phyloP scores from a whole-genome alignment of 192 early-diverging fungal genomes.

The Coemansia sp. region DNA sequence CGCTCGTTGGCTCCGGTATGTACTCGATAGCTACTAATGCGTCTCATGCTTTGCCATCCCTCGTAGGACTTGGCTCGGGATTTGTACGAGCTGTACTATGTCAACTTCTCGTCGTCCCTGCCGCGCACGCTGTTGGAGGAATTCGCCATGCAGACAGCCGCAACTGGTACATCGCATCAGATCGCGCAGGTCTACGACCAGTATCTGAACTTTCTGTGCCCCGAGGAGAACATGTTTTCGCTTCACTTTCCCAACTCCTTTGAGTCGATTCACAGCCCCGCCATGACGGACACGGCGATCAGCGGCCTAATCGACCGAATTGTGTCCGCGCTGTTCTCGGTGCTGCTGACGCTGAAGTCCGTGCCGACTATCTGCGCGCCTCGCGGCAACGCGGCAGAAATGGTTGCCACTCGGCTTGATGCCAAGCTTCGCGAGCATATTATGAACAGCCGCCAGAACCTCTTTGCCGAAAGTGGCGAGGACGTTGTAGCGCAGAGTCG shows the following conservation, averaged over 20 bases:
- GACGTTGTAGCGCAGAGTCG: conserved; percentile 59
- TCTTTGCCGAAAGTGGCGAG: conserved; percentile 69
- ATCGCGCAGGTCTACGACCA: conserved; percentile 96
- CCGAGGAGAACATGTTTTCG: conserved; percentile 93
- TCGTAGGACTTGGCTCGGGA: conserved; percentile 76
- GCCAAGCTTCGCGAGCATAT: conserved; percentile 89
- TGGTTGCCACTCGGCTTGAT: conserved; percentile 91
- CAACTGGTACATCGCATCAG: conserved; percentile 72
- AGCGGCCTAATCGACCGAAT: conserved; percentile 79
- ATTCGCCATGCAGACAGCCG: conserved; percentile 82
- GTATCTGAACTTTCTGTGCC: conserved; percentile 93
- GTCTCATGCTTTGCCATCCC: conserved; percentile 11
- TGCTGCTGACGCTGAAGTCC: conserved; percentile 85
- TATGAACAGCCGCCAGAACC: conserved; percentile 83
- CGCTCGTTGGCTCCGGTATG: too few species aligned
- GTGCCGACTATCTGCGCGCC: conserved; percentile 93
- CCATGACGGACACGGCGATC: conserved; percentile 80
- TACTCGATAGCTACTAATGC: too few species aligned
- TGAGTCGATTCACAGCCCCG: conserved; percentile 80
- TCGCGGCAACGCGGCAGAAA: conserved; percentile 90
- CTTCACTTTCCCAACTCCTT: conserved; percentile 85
- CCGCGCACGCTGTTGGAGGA: conserved; percentile 92
- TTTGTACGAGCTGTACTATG: conserved; percentile 94
- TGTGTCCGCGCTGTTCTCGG: conserved; percentile 84
- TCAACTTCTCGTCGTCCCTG: conserved; percentile 92